phyloP scores from a whole-genome alignment of 306 rosid species.

The Trifolium subterraneum region DNA sequence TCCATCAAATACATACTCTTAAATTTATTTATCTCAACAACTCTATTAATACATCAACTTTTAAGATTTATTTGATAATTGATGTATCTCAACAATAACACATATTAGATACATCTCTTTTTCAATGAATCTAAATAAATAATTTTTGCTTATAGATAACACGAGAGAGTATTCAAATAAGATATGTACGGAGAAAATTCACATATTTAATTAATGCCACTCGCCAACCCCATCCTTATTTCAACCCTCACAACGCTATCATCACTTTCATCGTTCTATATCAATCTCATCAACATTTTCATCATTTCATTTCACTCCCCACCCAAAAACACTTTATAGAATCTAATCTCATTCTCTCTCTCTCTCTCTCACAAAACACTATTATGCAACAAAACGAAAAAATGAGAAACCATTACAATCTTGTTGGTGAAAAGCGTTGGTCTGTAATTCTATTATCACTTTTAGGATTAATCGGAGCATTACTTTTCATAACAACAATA shows the following conservation, averaged over 20 bases:
- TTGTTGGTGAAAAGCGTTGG: constrained; percentile 15
- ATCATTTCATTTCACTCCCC: background rate
- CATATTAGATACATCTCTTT: too few relatives aligned
- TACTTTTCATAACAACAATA: constrained; percentile 46
- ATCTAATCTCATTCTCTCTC: background rate
- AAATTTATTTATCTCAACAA: too few relatives aligned
- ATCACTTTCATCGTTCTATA: background rate
- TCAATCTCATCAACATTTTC: background rate
- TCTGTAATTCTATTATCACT: constrained; percentile 22
- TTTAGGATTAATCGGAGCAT: constrained; percentile 51
- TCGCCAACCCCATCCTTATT: background rate
- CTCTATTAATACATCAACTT: too few relatives aligned
- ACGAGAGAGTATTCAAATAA: too few relatives aligned
- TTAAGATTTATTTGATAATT: too few relatives aligned
- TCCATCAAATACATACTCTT: too few relatives aligned
- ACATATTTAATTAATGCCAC: background rate
- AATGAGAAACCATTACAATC: constrained; percentile 43
- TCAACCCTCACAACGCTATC: background rate
- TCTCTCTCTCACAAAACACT: background rate
- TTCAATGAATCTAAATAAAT: too few relatives aligned
- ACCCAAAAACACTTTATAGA: background rate
- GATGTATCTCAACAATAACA: too few relatives aligned
- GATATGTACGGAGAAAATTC: too few relatives aligned
- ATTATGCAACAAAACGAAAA: constrained; percentile 25
- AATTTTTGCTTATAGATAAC: too few relatives aligned